Conservation (phyloP, 176 grass and related monocot species). For the Aegilops sharonensis region DNA sequence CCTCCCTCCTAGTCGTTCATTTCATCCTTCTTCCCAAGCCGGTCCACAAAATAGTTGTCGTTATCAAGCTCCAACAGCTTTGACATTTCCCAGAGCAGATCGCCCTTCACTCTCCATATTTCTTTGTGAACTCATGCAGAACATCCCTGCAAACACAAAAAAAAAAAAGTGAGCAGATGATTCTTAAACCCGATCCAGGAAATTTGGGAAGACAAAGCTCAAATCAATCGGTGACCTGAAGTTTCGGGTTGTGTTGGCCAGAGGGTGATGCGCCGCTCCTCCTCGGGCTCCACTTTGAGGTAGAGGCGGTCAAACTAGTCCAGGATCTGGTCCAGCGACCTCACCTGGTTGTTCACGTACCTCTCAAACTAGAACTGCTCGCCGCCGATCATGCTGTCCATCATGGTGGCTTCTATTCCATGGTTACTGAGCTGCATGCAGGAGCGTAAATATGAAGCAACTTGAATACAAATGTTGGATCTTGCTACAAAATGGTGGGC, state of each 20-base stretch:
- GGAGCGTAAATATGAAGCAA: no score
- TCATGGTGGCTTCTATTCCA: constrained; percentile 26
- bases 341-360: constrained; percentile 24
- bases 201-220: no score
- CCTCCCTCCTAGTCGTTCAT: not conserved
- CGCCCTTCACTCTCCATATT: not conserved
- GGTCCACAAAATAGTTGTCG: constrained; percentile 5
- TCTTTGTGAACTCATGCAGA: constrained; percentile 26
- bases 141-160: constrained; percentile 18
- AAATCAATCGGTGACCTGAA: no score
- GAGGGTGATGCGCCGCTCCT: constrained; percentile 15
- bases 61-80: constrained; percentile 15
- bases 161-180: no score
- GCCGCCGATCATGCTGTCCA: constrained; percentile 41
- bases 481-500: not conserved
- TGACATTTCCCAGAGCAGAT: constrained; percentile 9
- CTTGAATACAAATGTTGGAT: not conserved
- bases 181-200: no score
- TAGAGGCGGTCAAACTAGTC: constrained; percentile 53
- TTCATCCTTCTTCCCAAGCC: not conserved
- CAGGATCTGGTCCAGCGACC: constrained; percentile 24
- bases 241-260: constrained; percentile 40
- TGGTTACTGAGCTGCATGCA: constrained; percentile 33
- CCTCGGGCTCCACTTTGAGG: constrained; percentile 46
- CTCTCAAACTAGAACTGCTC: constrained; percentile 26